Conservation (phyloP, 192 early-diverging fungal genomes). For the Linnemannia schmuckeri region DNA sequence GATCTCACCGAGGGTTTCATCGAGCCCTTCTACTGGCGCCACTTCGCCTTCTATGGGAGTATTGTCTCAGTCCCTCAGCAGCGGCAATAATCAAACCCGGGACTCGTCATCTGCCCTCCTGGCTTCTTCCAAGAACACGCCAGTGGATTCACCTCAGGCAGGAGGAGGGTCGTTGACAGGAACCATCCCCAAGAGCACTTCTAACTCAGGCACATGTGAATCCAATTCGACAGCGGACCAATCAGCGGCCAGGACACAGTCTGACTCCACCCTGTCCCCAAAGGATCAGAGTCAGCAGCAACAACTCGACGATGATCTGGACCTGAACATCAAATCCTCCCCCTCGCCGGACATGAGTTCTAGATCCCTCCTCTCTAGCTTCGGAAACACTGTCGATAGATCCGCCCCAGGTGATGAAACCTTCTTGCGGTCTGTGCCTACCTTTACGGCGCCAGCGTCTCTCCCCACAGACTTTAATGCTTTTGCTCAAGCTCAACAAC, state of each 20-base stretch:
- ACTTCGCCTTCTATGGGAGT: background rate
- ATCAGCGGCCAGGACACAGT: background rate
- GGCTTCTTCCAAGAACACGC: background rate
- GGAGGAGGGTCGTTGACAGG: background rate
- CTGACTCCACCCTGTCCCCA: background rate
- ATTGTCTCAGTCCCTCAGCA: slow-evolving; percentile 14
- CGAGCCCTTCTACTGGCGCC: background rate
- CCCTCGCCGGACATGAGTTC: slow-evolving; percentile 35
- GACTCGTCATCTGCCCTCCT: background rate
- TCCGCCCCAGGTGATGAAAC: background rate
- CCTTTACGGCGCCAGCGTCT: slow-evolving; percentile 29
- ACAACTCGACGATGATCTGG: slow-evolving; percentile 29
- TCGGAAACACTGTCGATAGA: background rate
- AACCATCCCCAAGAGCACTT: background rate
- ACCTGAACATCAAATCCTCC: slow-evolving; percentile 37
- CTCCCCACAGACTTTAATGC: slow-evolving; percentile 43
- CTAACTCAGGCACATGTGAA: slow-evolving; percentile 6
- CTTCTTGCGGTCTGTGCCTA: slow-evolving; percentile 25
- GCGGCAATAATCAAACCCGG: slow-evolving; percentile 7
- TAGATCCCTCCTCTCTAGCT: slow-evolving; percentile 12
- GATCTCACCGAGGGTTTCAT: slow-evolving; percentile 38
- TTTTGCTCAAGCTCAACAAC: slow-evolving; percentile 35
- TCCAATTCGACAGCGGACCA: background rate
- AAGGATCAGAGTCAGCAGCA: slow-evolving; percentile 11
- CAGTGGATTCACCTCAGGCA: background rate